Conservation (phyloP, 495 filamentous ascomycete genomes). For the Hypoxylon trugodes region DNA sequence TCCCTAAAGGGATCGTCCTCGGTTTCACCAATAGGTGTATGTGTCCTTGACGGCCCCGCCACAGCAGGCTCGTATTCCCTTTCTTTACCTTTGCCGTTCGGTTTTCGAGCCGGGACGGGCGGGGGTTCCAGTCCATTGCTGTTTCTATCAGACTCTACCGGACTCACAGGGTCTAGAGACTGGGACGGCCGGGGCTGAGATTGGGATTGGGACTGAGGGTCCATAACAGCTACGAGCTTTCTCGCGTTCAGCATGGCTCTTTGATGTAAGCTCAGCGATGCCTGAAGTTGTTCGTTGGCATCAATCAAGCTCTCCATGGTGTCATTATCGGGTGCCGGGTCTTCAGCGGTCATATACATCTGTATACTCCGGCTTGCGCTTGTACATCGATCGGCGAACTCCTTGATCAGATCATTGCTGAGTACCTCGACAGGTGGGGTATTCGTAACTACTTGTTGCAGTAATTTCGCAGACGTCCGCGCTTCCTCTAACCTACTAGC, state of each 20-base stretch:
- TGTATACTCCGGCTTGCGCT: constrained; percentile 81
- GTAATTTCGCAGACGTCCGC: constrained; percentile 84
- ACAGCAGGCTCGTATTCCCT: constrained; percentile 40
- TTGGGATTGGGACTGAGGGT: constrained; percentile 6
- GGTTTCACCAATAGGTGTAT: constrained; percentile 43
- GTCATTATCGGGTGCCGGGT: constrained; percentile 86
- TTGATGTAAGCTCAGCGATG: constrained; percentile 80
- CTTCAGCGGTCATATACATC: constrained; percentile 78
- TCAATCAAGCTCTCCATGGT: constrained; percentile 93
- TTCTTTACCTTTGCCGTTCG: constrained; percentile 57
- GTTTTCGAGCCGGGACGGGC: constrained; percentile 36
- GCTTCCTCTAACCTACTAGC: constrained; percentile 88
- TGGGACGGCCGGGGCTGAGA: not conserved
- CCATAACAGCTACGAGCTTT: constrained; percentile 47
- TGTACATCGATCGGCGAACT: constrained; percentile 89
- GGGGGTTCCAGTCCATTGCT: constrained; percentile 25
- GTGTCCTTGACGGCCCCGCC: constrained; percentile 49
- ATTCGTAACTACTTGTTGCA: constrained; percentile 85
- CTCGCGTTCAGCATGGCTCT: constrained; percentile 80
- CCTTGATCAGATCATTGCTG: constrained; percentile 83
- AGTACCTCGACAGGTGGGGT: constrained; percentile 81
- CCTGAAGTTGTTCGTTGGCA: constrained; percentile 86
- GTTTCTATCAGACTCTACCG: constrained; percentile 37
- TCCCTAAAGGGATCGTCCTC: constrained; percentile 60
- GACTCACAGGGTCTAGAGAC: constrained; percentile 27